Evolutionary conservation across 2,329 filamentous ascomycete species (phyloP), one percentile per base, ranked within the genome.

Genomic region (Hymenoscyphus fructigenus): DNA sequence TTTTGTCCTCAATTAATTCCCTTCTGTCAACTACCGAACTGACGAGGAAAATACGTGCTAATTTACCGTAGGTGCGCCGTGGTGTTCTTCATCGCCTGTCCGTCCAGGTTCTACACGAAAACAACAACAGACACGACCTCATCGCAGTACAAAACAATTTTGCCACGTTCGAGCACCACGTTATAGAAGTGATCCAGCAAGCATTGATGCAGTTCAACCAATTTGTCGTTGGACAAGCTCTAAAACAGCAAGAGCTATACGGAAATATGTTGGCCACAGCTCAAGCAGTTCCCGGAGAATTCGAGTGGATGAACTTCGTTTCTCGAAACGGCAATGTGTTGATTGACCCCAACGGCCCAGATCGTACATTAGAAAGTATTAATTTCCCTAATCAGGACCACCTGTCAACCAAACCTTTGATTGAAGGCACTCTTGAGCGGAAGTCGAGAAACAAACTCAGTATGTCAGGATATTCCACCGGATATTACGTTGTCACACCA

Each of bases 31-130:
- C 29, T 32, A 5, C 29, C 9, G 5, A 32, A 6, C 29, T 6
- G 5, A 32, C 29, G 29, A 7, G 29, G 29, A 32, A 32, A 32
- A 7, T 32, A 32, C 29, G 29, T 32, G 29, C 29, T 32, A 32
- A 32, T 32, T 32, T 32, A 7, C 29, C 29, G 5, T 32, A 32
- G 29, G 77, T 98, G 57, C 87, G 90, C 73, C 88, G 94, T 36
- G 91, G 91, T 66, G 88, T 97, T 65, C 80, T 91, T 69, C 86
- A 97, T 80, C 88, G 93, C 55, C 83, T 99, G 63, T 89, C 92
- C 84, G 94, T 91, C 81, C 95, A 99, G 81, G 86, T 98, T 41
- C 82, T 92, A 57, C 92, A 97, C 75, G 95, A 99, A 82, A 99
- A 99, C 83, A 96, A 93, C 82, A 94, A 96, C 80, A 88, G 90